A percentile compares a stretch with the other conserved stretches of the same genome.
These are phyloP conservation scores for Fusarium palustre DNA, from an alignment of 2,329 filamentous ascomycete genomes.

Conservation along the genomic window DNA sequence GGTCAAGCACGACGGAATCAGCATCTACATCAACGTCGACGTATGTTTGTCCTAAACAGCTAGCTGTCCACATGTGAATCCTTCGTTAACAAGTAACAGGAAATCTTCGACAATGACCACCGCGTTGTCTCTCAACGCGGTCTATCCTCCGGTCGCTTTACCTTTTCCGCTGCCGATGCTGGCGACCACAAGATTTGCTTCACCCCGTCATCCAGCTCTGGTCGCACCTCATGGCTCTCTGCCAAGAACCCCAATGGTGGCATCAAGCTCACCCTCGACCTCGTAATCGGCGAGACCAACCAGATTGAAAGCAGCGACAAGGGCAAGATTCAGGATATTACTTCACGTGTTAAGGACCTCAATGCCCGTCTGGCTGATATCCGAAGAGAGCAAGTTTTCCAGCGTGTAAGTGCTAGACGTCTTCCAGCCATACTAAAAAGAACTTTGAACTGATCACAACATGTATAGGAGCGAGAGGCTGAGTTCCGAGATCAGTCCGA, in stretches of 20 bases:
- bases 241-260: constrained; percentile 74
- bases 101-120: constrained; percentile 98
- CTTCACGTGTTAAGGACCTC: constrained; percentile 87
- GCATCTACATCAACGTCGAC: constrained; percentile 92
- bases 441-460: constrained; percentile 16
- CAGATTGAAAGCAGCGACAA: constrained; percentile 95
- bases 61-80: constrained; percentile 6
- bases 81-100: constrained; percentile 58
- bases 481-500: constrained; percentile 99
- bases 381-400: constrained; percentile 93
- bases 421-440: not conserved
- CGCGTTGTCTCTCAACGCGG: constrained; percentile 92
- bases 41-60: constrained; percentile 57
- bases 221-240: constrained; percentile 78
- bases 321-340: constrained; percentile 89
- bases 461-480: constrained; percentile 86
- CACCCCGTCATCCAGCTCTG: constrained; percentile 80
- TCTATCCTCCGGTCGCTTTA: constrained; percentile 82
- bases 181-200: constrained; percentile 98
- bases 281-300: constrained; percentile 94
- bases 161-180: constrained; percentile 93
- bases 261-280: constrained; percentile 86
- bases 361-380: constrained; percentile 90
- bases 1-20: constrained; percentile 78
- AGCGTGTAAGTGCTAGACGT: constrained; percentile 71